Percentiles rank a stretch among this genome's conserved stretches.
phyloP scores from a whole-genome alignment of 192 early-diverging fungal genomes.

The Linnemannia hyalina region DNA sequence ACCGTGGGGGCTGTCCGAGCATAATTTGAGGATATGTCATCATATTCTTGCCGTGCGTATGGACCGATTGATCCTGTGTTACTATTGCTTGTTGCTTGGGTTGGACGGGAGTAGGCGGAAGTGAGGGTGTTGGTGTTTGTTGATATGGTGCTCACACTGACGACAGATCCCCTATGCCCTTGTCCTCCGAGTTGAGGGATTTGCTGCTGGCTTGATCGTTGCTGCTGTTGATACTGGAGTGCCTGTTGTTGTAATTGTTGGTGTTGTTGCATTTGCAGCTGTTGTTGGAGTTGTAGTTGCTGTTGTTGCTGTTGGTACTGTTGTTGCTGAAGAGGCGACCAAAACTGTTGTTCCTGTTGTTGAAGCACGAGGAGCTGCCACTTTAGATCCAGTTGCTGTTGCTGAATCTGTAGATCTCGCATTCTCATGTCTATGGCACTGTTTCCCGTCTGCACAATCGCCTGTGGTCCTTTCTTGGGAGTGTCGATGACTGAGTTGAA shows the following conservation, averaged over 20 bases:
- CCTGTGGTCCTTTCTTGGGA: neutral
- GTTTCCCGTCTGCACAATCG: neutral
- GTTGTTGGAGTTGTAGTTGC: neutral
- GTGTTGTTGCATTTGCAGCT: neutral
- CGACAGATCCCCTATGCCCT: too few relatives aligned
- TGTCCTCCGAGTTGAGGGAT: too few relatives aligned
- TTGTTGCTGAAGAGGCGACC: neutral
- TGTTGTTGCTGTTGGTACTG: neutral
- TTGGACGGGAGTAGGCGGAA: too few relatives aligned
- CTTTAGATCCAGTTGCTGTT: neutral
- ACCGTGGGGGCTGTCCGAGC: too few relatives aligned
- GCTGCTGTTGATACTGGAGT: neutral
- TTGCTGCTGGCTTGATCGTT: neutral
- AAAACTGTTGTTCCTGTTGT: neutral
- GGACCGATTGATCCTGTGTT: too few relatives aligned
- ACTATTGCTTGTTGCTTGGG: too few relatives aligned
- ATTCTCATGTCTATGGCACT: neutral
- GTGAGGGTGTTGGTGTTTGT: too few relatives aligned
- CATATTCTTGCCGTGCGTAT: too few relatives aligned
- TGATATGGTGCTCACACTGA: too few relatives aligned
- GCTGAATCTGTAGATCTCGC: neutral
- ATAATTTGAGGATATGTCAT: too few relatives aligned
- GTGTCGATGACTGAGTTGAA: too few relatives aligned
- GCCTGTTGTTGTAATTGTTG: neutral
- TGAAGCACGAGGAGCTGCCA: neutral